Base-by-base conservation (phyloP, 2,329 filamentous ascomycete species). In the Aspergillus neoniger region DNA sequence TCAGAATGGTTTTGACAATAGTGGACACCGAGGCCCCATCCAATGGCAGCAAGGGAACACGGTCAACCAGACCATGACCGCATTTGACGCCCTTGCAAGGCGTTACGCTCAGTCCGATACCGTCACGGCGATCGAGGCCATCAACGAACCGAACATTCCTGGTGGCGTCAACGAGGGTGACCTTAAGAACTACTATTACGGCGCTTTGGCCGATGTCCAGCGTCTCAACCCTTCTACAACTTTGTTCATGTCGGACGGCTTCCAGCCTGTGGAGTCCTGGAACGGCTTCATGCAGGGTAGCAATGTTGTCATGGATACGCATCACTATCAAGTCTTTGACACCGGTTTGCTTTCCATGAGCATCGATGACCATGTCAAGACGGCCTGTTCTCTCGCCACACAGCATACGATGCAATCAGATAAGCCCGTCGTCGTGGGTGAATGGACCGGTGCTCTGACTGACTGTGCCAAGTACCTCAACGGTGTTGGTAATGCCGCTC, bases 1-100 rank as follows among this genome's bases (percentile, higher is more conserved):
- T 6, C 87, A 89, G 67, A 89, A 89, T 63, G 87, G 87, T 3
- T 89, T 88, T 69, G 87, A 89, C 73, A 89, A 89, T 74, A 86
- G 83, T 57, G 87, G 87, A 49, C 79, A 77, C 48, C 76, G 68
- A 59, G 76, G 73, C 9, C 55, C 73, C 23, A 70, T 78, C 52
- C 21, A 73, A 47, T 81, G 78, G 78, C 73, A 73, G n/a, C 69
- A 74, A 51, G 72, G 72, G 12, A 55, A 75, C 57, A 75, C 72
- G 3, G 69, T 79, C 14, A 48, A 67, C 0, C 63, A 75, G 58
- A 80, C 80, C 2, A 73, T 89, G 10, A 70, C 77, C 23, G 83
- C 88, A 3, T 79, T 91, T n/a, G 74, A 83, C 23, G 80, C 72
- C 7, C 84, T 89, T 57, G 82, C 85, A 23, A 67, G 78, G 17